Percentiles rank a stretch among this genome's conserved stretches.
These are phyloP conservation scores for Brassica hybrid DNA, from an alignment of 441 rosid genomes.

Conservation along the genomic window DNA sequence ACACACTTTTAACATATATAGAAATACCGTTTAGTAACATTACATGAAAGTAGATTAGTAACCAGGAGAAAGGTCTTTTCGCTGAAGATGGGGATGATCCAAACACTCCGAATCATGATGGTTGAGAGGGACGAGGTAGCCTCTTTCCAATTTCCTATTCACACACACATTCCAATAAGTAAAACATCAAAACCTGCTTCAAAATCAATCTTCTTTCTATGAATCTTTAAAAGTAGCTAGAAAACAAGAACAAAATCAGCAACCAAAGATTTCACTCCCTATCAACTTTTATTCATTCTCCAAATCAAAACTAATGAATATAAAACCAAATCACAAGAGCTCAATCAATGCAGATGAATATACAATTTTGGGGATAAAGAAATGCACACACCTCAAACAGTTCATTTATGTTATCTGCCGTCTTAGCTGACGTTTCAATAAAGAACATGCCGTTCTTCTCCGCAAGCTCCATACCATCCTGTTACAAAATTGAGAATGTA, in stretches of 20 bases:
- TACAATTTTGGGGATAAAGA: not conserved
- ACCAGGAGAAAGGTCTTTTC: not conserved
- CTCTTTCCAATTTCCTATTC: constrained; percentile 14
- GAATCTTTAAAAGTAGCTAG: not conserved
- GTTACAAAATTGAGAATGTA: constrained; percentile 35
- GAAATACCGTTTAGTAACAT: constrained; percentile 2
- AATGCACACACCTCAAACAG: constrained; percentile 75
- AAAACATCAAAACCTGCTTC: not conserved
- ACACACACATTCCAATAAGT: constrained; percentile 20
- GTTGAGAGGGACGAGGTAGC: constrained; percentile 59
- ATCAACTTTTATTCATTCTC: not conserved
- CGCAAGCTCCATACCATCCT: constrained; percentile 91
- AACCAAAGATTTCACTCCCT: constrained; percentile 3
- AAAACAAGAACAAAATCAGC: not conserved
- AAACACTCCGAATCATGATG: constrained; percentile 55
- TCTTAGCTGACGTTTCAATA: constrained; percentile 97
- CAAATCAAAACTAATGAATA: not conserved
- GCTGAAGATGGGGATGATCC: constrained; percentile 27
- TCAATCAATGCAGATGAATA: constrained; percentile 13
- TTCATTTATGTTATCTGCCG: constrained; percentile 94
- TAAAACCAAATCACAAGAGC: constrained; percentile 2
- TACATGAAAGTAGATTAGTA: constrained; percentile 31
- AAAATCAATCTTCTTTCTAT: not conserved
- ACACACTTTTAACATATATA: constrained; percentile 23
- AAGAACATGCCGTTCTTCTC: constrained; percentile 99